Evolutionary conservation across 768 basidiomycete genomes (phyloP).

Genomic region (Boletus tylopilopsis): DNA sequence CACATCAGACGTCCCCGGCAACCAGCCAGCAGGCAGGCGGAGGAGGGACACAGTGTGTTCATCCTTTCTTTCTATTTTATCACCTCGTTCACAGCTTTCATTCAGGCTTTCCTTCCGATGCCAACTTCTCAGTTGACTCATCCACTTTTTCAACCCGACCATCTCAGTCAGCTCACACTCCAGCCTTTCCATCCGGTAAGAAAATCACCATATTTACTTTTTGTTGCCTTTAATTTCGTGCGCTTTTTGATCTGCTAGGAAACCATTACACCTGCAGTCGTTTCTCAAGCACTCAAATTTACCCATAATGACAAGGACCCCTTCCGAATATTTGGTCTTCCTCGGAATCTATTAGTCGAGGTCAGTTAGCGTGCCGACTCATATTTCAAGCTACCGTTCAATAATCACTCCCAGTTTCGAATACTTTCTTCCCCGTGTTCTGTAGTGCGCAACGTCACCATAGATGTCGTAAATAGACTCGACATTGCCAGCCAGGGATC

Average conservation of each 20-base stretch:
- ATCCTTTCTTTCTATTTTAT: not conserved
- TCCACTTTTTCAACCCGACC: constrained; percentile 39
- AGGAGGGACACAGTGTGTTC: constrained; percentile 22
- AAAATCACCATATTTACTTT: not conserved
- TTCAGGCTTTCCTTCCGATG: constrained; percentile 44
- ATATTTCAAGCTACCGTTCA: not conserved
- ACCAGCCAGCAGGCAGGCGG: constrained; percentile 21
- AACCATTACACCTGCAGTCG: constrained; percentile 28
- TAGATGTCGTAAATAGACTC: constrained; percentile 51
- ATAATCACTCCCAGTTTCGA: constrained; percentile 46
- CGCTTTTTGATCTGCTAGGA: constrained; percentile 21
- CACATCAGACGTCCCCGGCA: constrained; percentile 9
- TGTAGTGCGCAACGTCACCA: constrained; percentile 65
- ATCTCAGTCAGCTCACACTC: constrained; percentile 32
- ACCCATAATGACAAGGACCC: constrained; percentile 43
- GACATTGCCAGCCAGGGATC: constrained; percentile 45
- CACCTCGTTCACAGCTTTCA: not conserved
- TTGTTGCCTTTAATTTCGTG: not conserved
- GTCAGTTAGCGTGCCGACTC: constrained; percentile 36
- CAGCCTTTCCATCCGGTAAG: constrained; percentile 45
- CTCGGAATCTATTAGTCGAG: constrained; percentile 66
- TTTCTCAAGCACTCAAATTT: constrained; percentile 49
- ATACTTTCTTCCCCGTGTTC: constrained; percentile 69
- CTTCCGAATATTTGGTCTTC: constrained; percentile 66
- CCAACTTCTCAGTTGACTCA: constrained; percentile 36